phyloP scores from a whole-genome alignment of 2,329 filamentous ascomycete species.

The Mycogone perniciosa region DNA sequence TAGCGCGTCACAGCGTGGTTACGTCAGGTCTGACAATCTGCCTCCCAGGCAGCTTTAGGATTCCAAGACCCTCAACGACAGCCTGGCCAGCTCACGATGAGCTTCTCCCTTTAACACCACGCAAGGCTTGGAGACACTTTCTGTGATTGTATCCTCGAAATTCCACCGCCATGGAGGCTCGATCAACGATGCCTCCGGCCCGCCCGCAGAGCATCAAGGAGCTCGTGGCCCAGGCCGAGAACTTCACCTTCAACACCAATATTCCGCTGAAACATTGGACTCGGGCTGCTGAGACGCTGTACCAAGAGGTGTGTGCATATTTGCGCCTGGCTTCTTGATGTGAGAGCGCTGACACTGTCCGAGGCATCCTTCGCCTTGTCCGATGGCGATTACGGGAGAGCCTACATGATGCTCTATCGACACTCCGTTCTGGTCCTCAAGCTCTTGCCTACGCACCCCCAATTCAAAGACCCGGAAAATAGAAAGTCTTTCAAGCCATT shows the following conservation, averaged over 20 bases:
- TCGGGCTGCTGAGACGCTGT: conserved; percentile 69
- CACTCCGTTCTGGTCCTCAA: conserved; percentile 80
- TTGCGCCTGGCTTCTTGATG: background rate
- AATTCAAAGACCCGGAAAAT: conserved; percentile 60
- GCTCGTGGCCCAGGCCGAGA: conserved; percentile 66
- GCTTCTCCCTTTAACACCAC: conserved; percentile 2
- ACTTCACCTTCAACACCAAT: conserved; percentile 72
- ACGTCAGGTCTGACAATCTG: conserved; percentile 6
- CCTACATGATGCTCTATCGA: conserved; percentile 86
- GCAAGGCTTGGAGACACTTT: conserved; percentile 5
- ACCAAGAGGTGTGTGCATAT: conserved; percentile 60
- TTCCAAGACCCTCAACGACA: background rate
- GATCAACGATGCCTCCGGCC: conserved; percentile 28
- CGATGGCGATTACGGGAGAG: conserved; percentile 80
- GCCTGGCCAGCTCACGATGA: conserved; percentile 12
- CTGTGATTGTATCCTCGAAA: background rate
- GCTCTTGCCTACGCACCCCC: conserved; percentile 68
- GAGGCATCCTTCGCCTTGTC: conserved; percentile 79
- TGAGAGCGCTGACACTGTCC: conserved; percentile 16
- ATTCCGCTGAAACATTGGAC: conserved; percentile 78
- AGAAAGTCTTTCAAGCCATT: conserved; percentile 54
- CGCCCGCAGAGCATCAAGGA: conserved; percentile 66
- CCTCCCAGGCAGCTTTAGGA: conserved; percentile 8
- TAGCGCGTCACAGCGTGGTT: conserved; percentile 2
- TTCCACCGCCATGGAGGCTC: conserved; percentile 22